Base-by-base conservation (phyloP, 2,329 filamentous ascomycete genomes). In the Fusarium newnesense region DNA sequence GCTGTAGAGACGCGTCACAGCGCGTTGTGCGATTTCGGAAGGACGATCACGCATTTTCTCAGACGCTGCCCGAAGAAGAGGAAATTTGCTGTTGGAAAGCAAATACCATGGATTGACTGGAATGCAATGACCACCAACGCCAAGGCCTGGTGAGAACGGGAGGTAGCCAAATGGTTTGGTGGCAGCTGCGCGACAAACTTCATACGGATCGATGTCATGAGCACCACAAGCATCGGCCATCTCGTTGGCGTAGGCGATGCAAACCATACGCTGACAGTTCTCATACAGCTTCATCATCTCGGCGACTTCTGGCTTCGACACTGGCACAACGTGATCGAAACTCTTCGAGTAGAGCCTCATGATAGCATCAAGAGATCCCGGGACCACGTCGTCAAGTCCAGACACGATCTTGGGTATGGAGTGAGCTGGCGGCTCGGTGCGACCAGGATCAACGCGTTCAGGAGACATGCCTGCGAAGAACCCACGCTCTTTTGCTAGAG, bases 231-330 rank as follows among this genome's bases (percentile, higher is more conserved):
- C 87, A 70, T 89, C 86, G 2, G 87, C 86, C 85, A 89, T 88
- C 69, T 89, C 87, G 71, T 89, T 89, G 63, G 84, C 86, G 63
- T 86, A 89, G 1, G 87, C 86, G 39, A 88, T 87, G 73, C 83
- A 83, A 18, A 89, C 80, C 84, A 88, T 88, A 4, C 87, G 82
- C 75, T 89, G 86, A 74, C 87, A 89, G 75, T 89, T 89, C 67
- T 89, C 87, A 74, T 88, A 89, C 18, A 89, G 79, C 78, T 89
- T 89, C 69, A 84, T 87, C 86, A 89, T 88, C 77, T 89, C 87
- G 4, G 87, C 87, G 3, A 88, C 86, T 73, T 89, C 87, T 4
- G 87, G 87, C 36, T 78, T 79, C 16, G 85, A 86, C 36, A 89
- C 87, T 0, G 84, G 81, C 11, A 88, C 81, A 10, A 89, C 80